Evolutionary conservation across 2,329 filamentous ascomycete genomes (phyloP), one percentile per base, ranked within the genome.

Genomic region (Hypomyces perniciosus): DNA sequence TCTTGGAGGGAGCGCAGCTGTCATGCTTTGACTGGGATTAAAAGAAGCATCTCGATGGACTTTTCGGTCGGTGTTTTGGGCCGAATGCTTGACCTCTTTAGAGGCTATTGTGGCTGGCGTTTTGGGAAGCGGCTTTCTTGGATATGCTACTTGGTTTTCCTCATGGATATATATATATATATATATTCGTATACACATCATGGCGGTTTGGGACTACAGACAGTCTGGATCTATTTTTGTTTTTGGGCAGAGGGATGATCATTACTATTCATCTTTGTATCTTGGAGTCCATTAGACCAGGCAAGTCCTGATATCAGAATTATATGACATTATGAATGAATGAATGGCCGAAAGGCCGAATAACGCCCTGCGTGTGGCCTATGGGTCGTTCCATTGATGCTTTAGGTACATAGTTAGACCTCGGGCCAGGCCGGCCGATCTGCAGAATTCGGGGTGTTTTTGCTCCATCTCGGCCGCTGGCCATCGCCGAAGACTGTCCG

Each of bases 1-100:
- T 29, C 42, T 81, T 4, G 75, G 71, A 10, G 75, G 76, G n/a
- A 70, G 71, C 30, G 63, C 72, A 27, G 81, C 79, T 58, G 65
- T 80, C 30, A 62, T 76, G 51, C 67, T 70, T 31, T 53, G 65
- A 71, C 44, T 46, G 20, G 20, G 20, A 20, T 20, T 20, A 20
- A 20, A 2, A 20, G 20, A 20, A 20, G 20, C 20, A 20, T 20
- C 20, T 20, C 20, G 20, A 20, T 20, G 20, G 20, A 20, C 20
- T 20, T 20, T 20, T 20, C 20, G 20, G 20, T 20, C 20, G 20
- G 20, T 20, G 20, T 20, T 20, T 20, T 20, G 20, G 20, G 20
- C 20, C 20, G 20, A 20, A 20, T 20, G 20, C 20, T 20, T 20
- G 20, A 3, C 20, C 33, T 12, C 33, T 35, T 35, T 35, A 35